A percentile compares a stretch with the other conserved stretches of the same genome.
phyloP scores from a whole-genome alignment of 805 yeast genomes.

The Wickerhamomyces chaumierensis region DNA sequence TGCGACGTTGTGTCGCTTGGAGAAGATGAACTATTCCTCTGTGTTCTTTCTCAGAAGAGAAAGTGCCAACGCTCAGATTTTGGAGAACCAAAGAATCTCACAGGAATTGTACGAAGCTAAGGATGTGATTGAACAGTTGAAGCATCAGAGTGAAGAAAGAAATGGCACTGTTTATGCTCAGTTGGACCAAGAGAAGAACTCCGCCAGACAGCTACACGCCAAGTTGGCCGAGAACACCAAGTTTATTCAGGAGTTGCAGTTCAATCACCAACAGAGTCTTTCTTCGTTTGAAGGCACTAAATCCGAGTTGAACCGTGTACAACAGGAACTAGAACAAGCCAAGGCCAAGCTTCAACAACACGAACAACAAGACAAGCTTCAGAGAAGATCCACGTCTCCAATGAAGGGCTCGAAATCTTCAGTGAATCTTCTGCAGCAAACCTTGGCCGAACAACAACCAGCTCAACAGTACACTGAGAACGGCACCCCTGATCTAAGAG shows the following conservation, averaged over 20 bases:
- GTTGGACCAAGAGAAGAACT: too few species aligned
- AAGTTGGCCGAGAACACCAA: constrained; percentile 2
- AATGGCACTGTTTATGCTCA: too few species aligned
- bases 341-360: too few species aligned
- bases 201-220: background rate
- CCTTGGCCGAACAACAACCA: too few species aligned
- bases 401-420: constrained; percentile 1
- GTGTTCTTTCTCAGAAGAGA: constrained; percentile 17
- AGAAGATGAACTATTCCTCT: constrained; percentile 19
- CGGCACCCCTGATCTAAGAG: constrained; percentile 21
- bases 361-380: background rate
- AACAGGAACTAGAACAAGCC: too few species aligned
- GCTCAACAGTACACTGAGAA: constrained; percentile 5
- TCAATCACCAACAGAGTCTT: constrained; percentile 3
- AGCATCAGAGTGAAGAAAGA: background rate
- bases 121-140: constrained; percentile 2
- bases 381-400: background rate
- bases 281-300: too few species aligned
- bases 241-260: constrained; percentile 3
- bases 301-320: too few species aligned
- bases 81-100: too few species aligned
- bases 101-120: background rate
- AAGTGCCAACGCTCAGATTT: constrained; percentile 2
- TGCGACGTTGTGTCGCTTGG: constrained; percentile 61
- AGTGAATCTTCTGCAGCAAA: background rate